Percentiles rank a stretch among this genome's conserved stretches.
Evolutionary conservation across 345 rosid genomes (phyloP).

Genomic region (Eucalyptus lansdowneana): DNA sequence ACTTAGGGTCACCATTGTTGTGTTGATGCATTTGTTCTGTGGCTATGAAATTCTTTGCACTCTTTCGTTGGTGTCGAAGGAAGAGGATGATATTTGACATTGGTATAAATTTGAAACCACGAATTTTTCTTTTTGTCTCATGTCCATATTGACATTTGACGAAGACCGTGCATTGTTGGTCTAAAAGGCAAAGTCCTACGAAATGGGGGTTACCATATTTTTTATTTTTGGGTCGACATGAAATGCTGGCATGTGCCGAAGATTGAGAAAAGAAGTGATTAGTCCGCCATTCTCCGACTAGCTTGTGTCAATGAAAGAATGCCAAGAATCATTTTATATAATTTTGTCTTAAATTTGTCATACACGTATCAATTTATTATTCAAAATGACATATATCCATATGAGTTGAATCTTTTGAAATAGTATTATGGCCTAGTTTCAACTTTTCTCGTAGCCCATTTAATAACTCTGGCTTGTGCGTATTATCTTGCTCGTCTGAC

Average conservation of each 20-base stretch:
- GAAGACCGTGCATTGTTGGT: neutral
- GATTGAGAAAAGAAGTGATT: neutral
- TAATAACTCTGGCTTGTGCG: neutral
- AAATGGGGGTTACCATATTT: neutral
- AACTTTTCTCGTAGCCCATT: neutral
- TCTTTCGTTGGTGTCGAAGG: neutral
- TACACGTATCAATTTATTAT: neutral
- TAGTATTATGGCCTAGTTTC: neutral
- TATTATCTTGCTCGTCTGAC: neutral
- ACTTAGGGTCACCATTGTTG: neutral
- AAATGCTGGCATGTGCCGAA: neutral
- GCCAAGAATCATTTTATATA: neutral
- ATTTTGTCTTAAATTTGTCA: neutral
- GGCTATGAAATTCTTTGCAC: neutral
- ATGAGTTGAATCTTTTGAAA: neutral
- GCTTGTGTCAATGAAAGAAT: neutral
- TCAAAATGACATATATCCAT: neutral
- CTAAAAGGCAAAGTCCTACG: neutral
- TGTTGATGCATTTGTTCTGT: neutral
- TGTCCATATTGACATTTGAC: neutral
- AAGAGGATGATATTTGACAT: neutral
- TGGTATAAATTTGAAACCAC: neutral
- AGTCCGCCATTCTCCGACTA: neutral
- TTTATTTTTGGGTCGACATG: neutral
- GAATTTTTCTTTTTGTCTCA: neutral